Percentiles rank a stretch among this genome's conserved stretches.
phyloP scores from a whole-genome alignment of 169 alveolate genomes.

The Plasmodium fragile region DNA sequence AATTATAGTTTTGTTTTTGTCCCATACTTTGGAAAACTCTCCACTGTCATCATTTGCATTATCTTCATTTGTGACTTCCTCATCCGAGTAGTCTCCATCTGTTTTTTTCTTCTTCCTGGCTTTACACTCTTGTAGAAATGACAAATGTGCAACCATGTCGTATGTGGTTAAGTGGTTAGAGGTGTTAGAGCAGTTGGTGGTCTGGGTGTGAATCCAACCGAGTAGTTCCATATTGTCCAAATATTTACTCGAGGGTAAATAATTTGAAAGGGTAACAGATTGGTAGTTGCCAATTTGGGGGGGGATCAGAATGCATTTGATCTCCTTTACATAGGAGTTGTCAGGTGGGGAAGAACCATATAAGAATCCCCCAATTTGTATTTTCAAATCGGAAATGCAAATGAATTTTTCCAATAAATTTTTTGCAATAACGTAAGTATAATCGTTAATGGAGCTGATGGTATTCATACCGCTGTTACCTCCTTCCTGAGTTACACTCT shows the following conservation, averaged over 20 bases:
- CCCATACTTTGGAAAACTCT: conserved; percentile 54
- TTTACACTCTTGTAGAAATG: conserved; percentile 67
- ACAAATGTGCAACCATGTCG: conserved; percentile 77
- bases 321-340: conserved; percentile 91
- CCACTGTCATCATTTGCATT: conserved; percentile 18
- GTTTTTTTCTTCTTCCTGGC: conserved; percentile 17
- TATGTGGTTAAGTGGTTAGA: conserved; percentile 82
- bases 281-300: conserved; percentile 99
- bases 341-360: conserved; percentile 91
- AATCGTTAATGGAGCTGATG: conserved; percentile 84
- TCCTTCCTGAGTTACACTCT: conserved; percentile 79
- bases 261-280: conserved; percentile 92
- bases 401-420: conserved; percentile 97
- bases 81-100: conserved; percentile 9
- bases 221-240: conserved; percentile 96
- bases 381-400: conserved; percentile 97
- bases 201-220: conserved; percentile 99
- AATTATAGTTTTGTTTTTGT: conserved; percentile 62
- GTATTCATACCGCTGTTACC: conserved; percentile 12
- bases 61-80: not conserved
- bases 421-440: conserved; percentile 97
- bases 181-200: conserved; percentile 89
- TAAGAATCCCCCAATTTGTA: conserved; percentile 97
- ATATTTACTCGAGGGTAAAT: conserved; percentile 94
- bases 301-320: conserved; percentile 95